Base-by-base conservation (phyloP, 148 eudicot genomes). In the Rhododendron ovatum region DNA sequence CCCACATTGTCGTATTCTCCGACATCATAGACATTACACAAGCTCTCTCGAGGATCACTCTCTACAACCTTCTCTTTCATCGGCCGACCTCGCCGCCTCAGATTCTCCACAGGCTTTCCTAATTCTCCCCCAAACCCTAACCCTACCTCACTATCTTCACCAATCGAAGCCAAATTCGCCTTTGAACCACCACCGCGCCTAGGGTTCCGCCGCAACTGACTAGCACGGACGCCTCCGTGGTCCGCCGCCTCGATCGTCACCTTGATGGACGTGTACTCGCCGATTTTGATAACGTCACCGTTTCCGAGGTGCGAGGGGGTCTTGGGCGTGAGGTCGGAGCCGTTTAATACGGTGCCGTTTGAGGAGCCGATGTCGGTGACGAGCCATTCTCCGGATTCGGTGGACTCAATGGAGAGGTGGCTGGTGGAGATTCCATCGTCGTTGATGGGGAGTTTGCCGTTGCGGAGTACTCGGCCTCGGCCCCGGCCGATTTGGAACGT, bases 341-440 rank as follows among this genome's bases (percentile, higher is more conserved):
- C 83, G 84, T 95, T 94, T 76, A 96, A 41, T 39, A 89, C 3
- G 41, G 96, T 96, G 79, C 99, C 98, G 79, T 96, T 96, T 0
- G 94, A 92, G 4, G 98, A 95, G 22, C 85, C 95, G 15, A 95
- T 88, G 82, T 96, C 98, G 26, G 88, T 86, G 82, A 93, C 61
- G 28, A 88, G 37, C 98, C 98, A 96, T 22, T 88, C 69, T 0
- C 85, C 88, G 1, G 88, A 73, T 61, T 41, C 11, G 28, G 71
- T 87, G 30, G 71, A 84, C 33, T 91, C 89, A 84, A 96, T 92
- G 4, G 39, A 1, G 30, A 95, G 89, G 83, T 94, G 99, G 59
- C 94, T 93, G 81, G 99, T 89, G 63, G 99, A 96, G 78, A 96
- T 90, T 0, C 97, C 99, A 1, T 89, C 74, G 84, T 96, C 99